Conservation (phyloP, 1,284 basidiomycete genomes). For the Heterobasidion occidentale region DNA sequence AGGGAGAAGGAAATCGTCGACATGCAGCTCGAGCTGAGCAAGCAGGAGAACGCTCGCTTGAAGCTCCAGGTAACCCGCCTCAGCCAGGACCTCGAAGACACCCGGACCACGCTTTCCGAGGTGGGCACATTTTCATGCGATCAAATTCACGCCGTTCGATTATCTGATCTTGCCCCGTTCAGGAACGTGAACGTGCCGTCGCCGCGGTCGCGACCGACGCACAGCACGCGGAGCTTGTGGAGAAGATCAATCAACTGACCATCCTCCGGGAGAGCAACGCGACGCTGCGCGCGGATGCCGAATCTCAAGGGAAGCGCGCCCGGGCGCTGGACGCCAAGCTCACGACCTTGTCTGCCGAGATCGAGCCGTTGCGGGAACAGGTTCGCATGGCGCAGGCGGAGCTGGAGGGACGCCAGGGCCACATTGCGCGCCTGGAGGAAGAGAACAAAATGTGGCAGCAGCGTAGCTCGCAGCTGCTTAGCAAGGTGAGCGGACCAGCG, state of each 20-base stretch:
- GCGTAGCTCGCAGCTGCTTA: conserved; percentile 73
- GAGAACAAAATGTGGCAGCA: conserved; percentile 84
- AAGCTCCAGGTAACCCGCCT: conserved; percentile 74
- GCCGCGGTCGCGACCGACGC: conserved; percentile 64
- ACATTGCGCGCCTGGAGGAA: conserved; percentile 67
- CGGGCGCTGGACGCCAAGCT: conserved; percentile 61
- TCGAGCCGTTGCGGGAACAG: conserved; percentile 74
- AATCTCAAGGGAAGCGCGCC: conserved; percentile 56
- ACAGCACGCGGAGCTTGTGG: conserved; percentile 80
- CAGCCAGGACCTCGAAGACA: conserved; percentile 62
- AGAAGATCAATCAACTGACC: conserved; percentile 84
- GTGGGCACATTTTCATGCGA: conserved; percentile 23
- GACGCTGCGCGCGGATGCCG: conserved; percentile 73
- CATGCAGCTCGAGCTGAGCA: conserved; percentile 78
- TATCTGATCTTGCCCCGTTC: conserved; percentile 1
- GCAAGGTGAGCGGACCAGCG: conserved; percentile 43
- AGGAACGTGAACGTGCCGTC: conserved; percentile 76
- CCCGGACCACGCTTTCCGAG: conserved; percentile 56
- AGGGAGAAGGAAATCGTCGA: conserved; percentile 91
- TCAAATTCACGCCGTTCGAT: conserved; percentile 4
- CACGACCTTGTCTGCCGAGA: conserved; percentile 48
- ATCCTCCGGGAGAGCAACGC: conserved; percentile 85
- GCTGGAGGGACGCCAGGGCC: conserved; percentile 60
- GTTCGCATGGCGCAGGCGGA: conserved; percentile 66
- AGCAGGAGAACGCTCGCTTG: conserved; percentile 75